phyloP scores from a whole-genome alignment of 768 basidiomycete species.

The Rhodotorula graminis region DNA sequence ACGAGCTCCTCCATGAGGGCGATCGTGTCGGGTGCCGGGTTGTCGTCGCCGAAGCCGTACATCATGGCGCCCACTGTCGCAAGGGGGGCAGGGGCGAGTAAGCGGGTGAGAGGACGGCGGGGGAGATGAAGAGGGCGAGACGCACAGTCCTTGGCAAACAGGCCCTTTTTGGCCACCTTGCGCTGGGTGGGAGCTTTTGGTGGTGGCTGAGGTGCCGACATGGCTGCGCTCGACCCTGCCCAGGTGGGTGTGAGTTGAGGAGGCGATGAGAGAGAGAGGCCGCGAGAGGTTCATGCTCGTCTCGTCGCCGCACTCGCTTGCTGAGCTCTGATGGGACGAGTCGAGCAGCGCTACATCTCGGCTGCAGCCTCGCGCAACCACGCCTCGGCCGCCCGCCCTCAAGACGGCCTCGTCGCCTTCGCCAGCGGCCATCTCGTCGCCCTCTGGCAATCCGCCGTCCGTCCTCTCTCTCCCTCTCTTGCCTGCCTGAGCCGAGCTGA shows the following conservation, averaged over 20 bases:
- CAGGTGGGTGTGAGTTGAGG: no score
- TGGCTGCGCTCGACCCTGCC: background rate
- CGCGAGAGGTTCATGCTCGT: no score
- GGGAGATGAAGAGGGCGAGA: background rate
- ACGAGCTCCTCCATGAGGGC: conserved; percentile 91
- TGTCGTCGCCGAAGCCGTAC: conserved; percentile 88
- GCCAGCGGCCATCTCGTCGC: conserved; percentile 58
- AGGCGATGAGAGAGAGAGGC: no score
- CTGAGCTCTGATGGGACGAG: background rate
- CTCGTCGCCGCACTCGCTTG: no score
- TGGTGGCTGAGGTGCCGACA: background rate
- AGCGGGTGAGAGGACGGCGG: background rate
- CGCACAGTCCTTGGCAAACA: conserved; percentile 41
- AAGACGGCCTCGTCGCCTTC: conserved; percentile 54
- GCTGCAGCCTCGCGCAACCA: conserved; percentile 44
- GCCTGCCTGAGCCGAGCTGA: accelerated
- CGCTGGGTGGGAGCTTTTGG: background rate
- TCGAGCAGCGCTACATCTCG: conserved; percentile 42
- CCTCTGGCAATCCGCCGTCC: conserved; percentile 58
- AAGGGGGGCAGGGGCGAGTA: background rate
- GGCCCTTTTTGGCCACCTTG: conserved; percentile 29
- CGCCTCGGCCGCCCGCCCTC: conserved; percentile 41
- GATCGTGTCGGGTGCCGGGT: conserved; percentile 79
- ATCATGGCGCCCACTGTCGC: conserved; percentile 39
- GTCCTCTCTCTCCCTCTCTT: conserved; percentile 34